Conservation (phyloP, 441 rosid genomes). For the Jatropha podagrica region DNA sequence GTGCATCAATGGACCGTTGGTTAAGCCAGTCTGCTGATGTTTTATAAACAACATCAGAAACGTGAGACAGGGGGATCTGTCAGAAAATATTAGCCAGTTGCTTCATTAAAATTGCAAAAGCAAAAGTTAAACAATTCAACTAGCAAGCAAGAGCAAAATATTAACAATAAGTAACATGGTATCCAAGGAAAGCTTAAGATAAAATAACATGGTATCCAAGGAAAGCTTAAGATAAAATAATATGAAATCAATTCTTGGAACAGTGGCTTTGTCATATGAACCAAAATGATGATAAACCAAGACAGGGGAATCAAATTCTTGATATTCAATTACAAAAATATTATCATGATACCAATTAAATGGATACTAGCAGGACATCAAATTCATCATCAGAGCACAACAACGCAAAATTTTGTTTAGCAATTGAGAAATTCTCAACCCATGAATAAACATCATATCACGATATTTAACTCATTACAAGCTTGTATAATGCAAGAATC, state of each 20-base stretch:
- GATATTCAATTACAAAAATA: background rate
- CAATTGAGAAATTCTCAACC: background rate
- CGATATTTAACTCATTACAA: background rate
- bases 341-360: background rate
- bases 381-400: background rate
- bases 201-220: too few relatives aligned
- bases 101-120: background rate
- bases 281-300: background rate
- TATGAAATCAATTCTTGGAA: background rate
- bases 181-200: background rate
- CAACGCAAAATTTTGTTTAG: background rate
- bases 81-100: background rate
- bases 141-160: background rate
- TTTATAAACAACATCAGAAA: conserved; percentile 64
- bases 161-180: background rate
- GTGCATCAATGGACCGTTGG: conserved; percentile 65
- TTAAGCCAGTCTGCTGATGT: conserved; percentile 83
- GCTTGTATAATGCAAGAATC: background rate
- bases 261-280: background rate
- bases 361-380: background rate
- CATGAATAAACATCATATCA: background rate
- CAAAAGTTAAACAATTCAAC: background rate
- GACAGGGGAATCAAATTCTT: background rate
- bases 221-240: too few relatives aligned
- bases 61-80: conserved; percentile 74